A percentile compares a stretch with the other conserved stretches of the same genome.
These are phyloP conservation scores for Anastatica hierochuntica DNA, from an alignment of 345 rosid species.

Conservation along the genomic window DNA sequence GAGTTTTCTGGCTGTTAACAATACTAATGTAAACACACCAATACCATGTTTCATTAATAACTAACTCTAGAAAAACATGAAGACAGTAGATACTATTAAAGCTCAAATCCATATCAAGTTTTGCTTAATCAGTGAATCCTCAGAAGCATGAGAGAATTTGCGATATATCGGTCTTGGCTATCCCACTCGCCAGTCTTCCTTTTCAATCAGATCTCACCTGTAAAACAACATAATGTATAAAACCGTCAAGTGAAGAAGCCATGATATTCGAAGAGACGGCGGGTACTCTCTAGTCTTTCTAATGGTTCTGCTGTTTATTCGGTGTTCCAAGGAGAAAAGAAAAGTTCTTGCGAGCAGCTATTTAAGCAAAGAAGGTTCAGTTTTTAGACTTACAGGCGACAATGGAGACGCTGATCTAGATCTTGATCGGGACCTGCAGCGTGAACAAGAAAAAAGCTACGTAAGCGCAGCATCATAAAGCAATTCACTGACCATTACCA, in stretches of 20 bases:
- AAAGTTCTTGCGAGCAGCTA: neutral
- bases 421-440: constrained; percentile 31
- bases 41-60: too few species aligned
- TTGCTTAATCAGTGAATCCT: too few species aligned
- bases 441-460: constrained; percentile 6
- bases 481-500: constrained; percentile 6
- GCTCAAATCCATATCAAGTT: too few species aligned
- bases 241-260: neutral
- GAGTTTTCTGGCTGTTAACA: too few species aligned
- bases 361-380: neutral
- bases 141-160: too few species aligned
- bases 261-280: neutral
- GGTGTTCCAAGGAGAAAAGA: too few species aligned
- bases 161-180: too few species aligned
- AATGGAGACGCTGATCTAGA: constrained; percentile 45
- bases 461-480: constrained; percentile 2
- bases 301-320: too few species aligned
- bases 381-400: constrained; percentile 44
- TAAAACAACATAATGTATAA: neutral
- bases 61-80: too few species aligned
- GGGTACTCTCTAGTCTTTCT: too few species aligned
- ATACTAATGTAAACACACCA: too few species aligned
- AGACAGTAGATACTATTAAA: too few species aligned
- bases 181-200: neutral
- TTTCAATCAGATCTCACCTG: constrained; percentile 48